phyloP scores from a whole-genome alignment of 768 basidiomycete genomes.

The Sarcodon sp. region DNA sequence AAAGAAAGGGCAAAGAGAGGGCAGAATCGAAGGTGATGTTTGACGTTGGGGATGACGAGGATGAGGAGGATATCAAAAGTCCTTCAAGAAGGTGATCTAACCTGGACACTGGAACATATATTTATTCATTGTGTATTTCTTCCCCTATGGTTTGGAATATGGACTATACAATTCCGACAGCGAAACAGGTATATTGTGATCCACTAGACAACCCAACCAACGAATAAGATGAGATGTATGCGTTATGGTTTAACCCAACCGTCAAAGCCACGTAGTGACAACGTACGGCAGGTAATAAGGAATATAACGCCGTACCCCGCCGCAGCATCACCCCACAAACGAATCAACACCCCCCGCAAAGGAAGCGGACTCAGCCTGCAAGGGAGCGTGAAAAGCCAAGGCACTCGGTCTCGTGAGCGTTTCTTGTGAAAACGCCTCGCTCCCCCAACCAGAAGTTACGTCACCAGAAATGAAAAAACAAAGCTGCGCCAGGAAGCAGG shows the following conservation, averaged over 20 bases:
- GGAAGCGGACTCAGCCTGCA: conserved; percentile 32
- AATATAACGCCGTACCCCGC: conserved; percentile 60
- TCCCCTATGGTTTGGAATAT: not conserved
- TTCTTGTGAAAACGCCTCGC: conserved; percentile 44
- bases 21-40: conserved; percentile 25
- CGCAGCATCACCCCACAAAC: conserved; percentile 31
- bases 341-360: conserved; percentile 40
- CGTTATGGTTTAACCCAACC: conserved; percentile 77
- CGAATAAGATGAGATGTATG: conserved; percentile 27
- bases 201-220: not conserved
- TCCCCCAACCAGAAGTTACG: conserved; percentile 70
- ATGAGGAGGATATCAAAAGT: conserved; percentile 16
- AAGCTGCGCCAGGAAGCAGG: conserved; percentile 30
- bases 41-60: conserved; percentile 32
- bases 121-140: not conserved
- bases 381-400: conserved; percentile 20
- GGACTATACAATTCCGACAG: not conserved
- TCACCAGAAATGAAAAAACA: conserved; percentile 32
- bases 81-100: not conserved
- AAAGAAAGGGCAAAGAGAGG: conserved; percentile 22
- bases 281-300: conserved; percentile 60
- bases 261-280: conserved; percentile 75
- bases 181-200: not conserved
- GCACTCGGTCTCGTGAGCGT: conserved; percentile 37
- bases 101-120: not conserved